Evolutionary conservation across 2,329 filamentous ascomycete genomes (phyloP).

Genomic region (Aureobasidium sp.): DNA sequence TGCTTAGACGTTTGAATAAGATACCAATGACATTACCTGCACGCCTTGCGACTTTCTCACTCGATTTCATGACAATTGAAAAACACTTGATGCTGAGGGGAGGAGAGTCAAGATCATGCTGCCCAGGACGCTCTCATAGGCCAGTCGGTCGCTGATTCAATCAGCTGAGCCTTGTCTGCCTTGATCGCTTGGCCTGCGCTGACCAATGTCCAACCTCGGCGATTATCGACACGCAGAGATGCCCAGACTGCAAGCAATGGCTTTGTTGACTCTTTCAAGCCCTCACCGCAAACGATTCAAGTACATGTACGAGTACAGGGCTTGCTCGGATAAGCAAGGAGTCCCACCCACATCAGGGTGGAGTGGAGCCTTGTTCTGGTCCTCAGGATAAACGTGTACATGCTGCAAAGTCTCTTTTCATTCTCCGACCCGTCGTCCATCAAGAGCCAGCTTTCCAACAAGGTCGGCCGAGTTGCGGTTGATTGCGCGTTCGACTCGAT

Average conservation of each 20-base stretch:
- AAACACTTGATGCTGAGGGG: neutral
- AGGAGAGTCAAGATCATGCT: neutral
- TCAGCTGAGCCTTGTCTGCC: neutral
- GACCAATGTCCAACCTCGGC: neutral
- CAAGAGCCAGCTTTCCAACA: neutral
- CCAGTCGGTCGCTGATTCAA: neutral
- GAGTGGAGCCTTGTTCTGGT: neutral
- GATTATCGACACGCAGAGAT: neutral
- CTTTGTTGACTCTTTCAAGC: neutral
- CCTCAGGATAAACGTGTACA: neutral
- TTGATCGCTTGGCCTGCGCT: neutral
- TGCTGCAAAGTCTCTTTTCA: conserved; percentile 9
- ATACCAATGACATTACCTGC: conserved; percentile 14
- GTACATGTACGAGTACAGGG: neutral
- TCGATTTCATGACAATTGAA: neutral
- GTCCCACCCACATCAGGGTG: conserved; percentile 6
- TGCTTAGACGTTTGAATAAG: conserved; percentile 13
- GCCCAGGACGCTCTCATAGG: neutral
- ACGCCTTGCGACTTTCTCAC: conserved; percentile 7
- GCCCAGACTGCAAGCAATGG: neutral
- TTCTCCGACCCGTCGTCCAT: neutral
- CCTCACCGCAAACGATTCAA: neutral
- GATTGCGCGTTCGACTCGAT: neutral
- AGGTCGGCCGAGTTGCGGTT: neutral
- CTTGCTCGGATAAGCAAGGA: neutral